Evolutionary conservation across 352 stramenopile genomes (phyloP).

Genomic region (Peronosclerospora sorghi): DNA sequence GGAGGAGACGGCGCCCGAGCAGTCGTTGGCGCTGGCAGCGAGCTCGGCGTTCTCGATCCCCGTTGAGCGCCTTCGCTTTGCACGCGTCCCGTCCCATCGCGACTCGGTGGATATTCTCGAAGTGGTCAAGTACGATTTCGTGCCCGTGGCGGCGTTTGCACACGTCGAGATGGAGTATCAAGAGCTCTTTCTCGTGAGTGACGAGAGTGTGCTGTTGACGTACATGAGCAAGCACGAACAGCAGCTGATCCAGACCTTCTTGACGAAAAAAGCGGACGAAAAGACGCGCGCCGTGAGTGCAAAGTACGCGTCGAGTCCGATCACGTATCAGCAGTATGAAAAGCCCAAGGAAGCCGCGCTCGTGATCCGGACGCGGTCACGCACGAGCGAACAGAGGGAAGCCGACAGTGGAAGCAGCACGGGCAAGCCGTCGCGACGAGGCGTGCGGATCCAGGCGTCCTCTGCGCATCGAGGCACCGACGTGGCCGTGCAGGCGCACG

Average conservation of each 20-base stretch:
- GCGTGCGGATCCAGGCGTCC: conserved; percentile 47
- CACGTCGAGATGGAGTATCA: conserved; percentile 40
- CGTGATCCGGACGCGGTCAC: conserved; percentile 69
- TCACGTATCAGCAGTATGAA: conserved; percentile 43
- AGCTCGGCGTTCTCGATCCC: conserved; percentile 38
- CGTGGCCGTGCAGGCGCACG: conserved; percentile 14
- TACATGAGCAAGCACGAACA: conserved; percentile 38
- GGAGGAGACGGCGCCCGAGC: conserved; percentile 21
- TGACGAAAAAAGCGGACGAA: conserved; percentile 52
- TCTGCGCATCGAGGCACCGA: conserved; percentile 8
- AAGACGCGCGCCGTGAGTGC: conserved; percentile 28
- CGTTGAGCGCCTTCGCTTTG: conserved; percentile 38
- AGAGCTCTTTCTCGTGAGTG: conserved; percentile 57
- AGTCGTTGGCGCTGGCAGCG: conserved; percentile 28
- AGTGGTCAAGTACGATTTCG: conserved; percentile 42
- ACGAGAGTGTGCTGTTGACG: conserved; percentile 24
- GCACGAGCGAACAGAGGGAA: conserved; percentile 41
- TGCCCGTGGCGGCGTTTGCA: conserved; percentile 12
- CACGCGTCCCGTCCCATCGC: conserved; percentile 44
- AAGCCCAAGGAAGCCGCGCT: conserved; percentile 71
- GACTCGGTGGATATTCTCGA: conserved; percentile 70
- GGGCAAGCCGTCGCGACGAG: conserved; percentile 26
- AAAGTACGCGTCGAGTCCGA: conserved; percentile 37
- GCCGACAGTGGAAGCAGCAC: conserved; percentile 30
- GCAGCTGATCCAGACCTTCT: conserved; percentile 40